Evolutionary conservation across 148 eudicot species (phyloP), one percentile per base, ranked within the genome.

Genomic region (Rhododendron ferrugineum): DNA sequence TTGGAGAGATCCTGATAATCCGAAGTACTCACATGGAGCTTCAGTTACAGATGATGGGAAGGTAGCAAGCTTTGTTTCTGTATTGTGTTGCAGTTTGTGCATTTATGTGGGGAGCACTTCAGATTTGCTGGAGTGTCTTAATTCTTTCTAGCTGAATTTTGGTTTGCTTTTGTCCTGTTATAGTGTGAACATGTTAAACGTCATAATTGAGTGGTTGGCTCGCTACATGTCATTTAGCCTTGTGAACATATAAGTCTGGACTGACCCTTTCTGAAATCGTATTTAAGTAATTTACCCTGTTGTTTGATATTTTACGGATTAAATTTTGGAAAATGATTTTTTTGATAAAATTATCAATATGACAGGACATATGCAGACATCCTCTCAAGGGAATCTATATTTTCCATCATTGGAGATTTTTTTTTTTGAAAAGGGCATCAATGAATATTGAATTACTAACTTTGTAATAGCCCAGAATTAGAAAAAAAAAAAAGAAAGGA

Each of bases 31-130:
- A 49, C 90, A 88, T 84, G 85, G 81, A 3, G 92, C 94, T 62
- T 44, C n/a, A 58, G 91, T 96, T 42, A 94, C 98, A 62, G 94
- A 95, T 80, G 99, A 96, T 86, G 98, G 98, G 11, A 93, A 95
- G 98, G 99, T 95, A 84, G 56, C 73, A 50, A 73, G 52, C 47
- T 36, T 85, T 75, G 44, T 22, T 58, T 52, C 3, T 85, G 73
- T 32, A 80, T 52, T 4, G 5, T 11, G 40, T 22, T 81, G 49
- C 40, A 23, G 60, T 58, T 58, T 56, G 72, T 26, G 32, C 37
- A 13, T 50, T 79, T 26, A 47, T 18, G 22, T 79, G 36, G 23
- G 32, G 50, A 22, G 73, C 72, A 54, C 72, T 81, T 30, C 28
- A 8, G 30, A 34, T 36, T 34, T 58, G n/a, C 75, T 82, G 84